phyloP scores from a whole-genome alignment of 202 grass and related monocot genomes.

The Zizania palustris region DNA sequence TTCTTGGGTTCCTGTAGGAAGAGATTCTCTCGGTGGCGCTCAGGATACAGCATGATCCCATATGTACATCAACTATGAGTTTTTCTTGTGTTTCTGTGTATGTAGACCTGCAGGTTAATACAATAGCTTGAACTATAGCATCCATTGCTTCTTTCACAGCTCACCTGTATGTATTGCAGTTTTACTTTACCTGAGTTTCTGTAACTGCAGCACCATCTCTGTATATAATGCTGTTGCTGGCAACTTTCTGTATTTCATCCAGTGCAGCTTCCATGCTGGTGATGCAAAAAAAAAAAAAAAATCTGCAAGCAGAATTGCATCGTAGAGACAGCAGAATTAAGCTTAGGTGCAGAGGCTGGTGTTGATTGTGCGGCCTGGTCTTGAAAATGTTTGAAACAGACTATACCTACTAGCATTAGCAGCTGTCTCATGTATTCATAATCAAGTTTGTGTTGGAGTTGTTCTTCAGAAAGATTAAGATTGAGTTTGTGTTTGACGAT shows the following conservation, averaged over 20 bases:
- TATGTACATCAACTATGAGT: conserved; percentile 3
- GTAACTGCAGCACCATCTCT: not conserved
- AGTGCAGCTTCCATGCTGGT: too few relatives aligned
- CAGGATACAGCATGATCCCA: conserved; percentile 54
- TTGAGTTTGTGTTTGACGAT: too few relatives aligned
- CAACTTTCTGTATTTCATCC: not conserved
- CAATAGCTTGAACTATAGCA: not conserved
- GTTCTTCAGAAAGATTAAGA: too few relatives aligned
- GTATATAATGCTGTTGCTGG: not conserved
- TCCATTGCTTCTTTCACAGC: not conserved
- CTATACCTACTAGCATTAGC: too few relatives aligned
- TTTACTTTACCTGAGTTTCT: not conserved
- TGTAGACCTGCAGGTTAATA: not conserved
- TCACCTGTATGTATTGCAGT: not conserved
- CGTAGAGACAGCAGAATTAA: too few relatives aligned
- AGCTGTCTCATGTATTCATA: too few relatives aligned
- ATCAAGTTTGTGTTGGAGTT: too few relatives aligned
- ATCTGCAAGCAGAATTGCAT: too few relatives aligned
- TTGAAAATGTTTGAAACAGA: too few relatives aligned
- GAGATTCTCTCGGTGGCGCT: conserved; percentile 46
- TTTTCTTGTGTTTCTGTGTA: not conserved
- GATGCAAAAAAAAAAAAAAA: too few relatives aligned
- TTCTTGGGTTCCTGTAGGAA: conserved; percentile 52
- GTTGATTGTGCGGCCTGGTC: too few relatives aligned
- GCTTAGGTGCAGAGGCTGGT: too few relatives aligned